A percentile compares a stretch with the other conserved stretches of the same genome.
Conservation (phyloP, 139 green algal species). For the Chlamydomonas incerta region DNA sequence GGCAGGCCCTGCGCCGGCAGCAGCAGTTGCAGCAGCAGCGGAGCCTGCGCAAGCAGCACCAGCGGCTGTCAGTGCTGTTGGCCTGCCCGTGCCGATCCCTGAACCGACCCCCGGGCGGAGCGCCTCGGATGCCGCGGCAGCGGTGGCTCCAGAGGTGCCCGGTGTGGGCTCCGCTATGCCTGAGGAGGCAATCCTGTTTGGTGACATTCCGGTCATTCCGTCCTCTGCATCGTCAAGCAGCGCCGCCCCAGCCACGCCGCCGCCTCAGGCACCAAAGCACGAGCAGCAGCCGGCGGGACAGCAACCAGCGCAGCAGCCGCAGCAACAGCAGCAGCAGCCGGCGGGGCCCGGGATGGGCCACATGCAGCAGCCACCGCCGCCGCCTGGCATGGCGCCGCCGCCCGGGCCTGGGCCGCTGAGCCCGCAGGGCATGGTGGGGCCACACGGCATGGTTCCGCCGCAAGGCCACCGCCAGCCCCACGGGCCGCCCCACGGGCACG, state of each 20-base stretch:
- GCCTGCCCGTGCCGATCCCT: too few species aligned
- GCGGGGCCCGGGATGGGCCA: background rate
- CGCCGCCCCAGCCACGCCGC: background rate
- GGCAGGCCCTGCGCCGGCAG: too few species aligned
- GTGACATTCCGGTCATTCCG: slow-evolving; percentile 35
- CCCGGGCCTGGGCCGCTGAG: background rate
- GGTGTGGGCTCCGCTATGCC: background rate
- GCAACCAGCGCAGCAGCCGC: too few species aligned
- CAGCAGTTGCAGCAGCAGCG: too few species aligned
- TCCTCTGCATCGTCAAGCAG: background rate
- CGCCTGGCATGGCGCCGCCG: background rate
- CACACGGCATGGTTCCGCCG: background rate
- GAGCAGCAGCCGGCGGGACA: background rate
- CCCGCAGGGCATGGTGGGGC: background rate
- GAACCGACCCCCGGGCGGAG: background rate
- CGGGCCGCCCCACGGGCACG: too few species aligned
- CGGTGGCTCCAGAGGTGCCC: background rate
- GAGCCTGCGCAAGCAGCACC: too few species aligned
- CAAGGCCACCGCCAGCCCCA: background rate
- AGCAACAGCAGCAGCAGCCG: background rate
- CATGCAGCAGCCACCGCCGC: background rate
- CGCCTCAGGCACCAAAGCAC: too few species aligned
- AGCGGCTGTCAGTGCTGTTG: too few species aligned
- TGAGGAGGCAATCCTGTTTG: slow-evolving; percentile 39
- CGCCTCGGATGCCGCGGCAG: too few species aligned